Percentiles rank a stretch among this genome's conserved stretches.
phyloP scores from a whole-genome alignment of 345 rosid genomes.

The Angophora floribunda region DNA sequence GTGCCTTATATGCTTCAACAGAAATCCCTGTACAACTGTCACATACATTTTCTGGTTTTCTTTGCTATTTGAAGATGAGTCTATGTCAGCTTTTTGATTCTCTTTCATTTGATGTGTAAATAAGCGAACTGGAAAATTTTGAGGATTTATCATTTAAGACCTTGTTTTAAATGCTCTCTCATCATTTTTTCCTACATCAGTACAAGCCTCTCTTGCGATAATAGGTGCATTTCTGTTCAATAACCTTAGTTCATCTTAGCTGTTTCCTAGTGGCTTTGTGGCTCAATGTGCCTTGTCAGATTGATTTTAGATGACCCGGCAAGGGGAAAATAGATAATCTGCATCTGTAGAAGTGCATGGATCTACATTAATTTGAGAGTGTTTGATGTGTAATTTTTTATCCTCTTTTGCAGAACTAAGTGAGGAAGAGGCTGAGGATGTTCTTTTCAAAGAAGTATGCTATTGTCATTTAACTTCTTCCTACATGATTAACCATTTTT shows the following conservation, averaged over 20 bases:
- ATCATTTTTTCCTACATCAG: background rate
- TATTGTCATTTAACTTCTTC: background rate
- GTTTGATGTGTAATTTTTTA: background rate
- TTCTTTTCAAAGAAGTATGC: conserved; percentile 73
- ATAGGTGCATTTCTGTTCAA: background rate
- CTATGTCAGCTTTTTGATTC: background rate
- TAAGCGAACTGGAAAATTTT: background rate
- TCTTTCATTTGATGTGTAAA: background rate
- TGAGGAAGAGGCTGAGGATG: conserved; percentile 78
- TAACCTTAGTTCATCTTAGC: background rate
- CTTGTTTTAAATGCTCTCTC: background rate
- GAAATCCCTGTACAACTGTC: background rate
- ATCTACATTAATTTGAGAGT: background rate
- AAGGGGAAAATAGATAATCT: background rate
- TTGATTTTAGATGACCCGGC: background rate
- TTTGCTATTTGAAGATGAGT: background rate
- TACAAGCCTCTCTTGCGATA: background rate
- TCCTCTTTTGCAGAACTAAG: conserved; percentile 46
- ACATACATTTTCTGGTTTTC: background rate
- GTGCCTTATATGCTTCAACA: background rate
- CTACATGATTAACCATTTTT: background rate
- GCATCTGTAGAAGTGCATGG: background rate
- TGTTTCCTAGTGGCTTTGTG: background rate
- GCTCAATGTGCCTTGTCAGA: background rate
- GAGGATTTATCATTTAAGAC: background rate